Percentiles rank a stretch among this genome's conserved stretches.
Conservation (phyloP, 345 rosid genomes). For the Clarkia xantiana region DNA sequence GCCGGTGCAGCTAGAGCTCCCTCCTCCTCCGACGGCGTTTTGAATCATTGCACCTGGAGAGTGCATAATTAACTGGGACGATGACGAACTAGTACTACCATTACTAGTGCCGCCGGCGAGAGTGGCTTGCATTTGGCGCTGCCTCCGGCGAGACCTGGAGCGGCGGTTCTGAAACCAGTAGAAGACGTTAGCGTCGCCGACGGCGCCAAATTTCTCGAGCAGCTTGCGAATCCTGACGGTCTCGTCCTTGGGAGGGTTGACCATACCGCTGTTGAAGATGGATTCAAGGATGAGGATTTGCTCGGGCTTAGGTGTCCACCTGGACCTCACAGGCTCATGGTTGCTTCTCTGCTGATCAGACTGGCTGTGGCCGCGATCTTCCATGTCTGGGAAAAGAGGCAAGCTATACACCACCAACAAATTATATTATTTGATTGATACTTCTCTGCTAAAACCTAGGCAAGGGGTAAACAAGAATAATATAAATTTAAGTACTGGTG, state of each 20-base stretch:
- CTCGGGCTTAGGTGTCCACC: slow-evolving; percentile 99
- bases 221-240: slow-evolving; percentile 77
- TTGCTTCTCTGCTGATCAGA: slow-evolving; percentile 22
- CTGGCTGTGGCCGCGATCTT: slow-evolving; percentile 41
- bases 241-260: slow-evolving; percentile 93
- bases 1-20: slow-evolving; percentile 7
- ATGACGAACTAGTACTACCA: slow-evolving; percentile 5
- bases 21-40: background rate
- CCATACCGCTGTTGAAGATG: slow-evolving; percentile 97
- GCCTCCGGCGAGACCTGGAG: slow-evolving; percentile 92
- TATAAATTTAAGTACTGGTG: slow-evolving; percentile 1
- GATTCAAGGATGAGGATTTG: slow-evolving; percentile 97
- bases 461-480: slow-evolving; percentile 8
- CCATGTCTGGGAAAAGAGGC: slow-evolving; percentile 26
- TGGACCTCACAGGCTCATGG: slow-evolving; percentile 63
- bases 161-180: slow-evolving; percentile 99
- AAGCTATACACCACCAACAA: background rate
- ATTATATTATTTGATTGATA: slow-evolving; percentile 13
- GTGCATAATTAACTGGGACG: slow-evolving; percentile 25
- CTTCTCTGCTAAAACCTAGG: slow-evolving; percentile 25
- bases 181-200: slow-evolving; percentile 96
- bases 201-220: slow-evolving; percentile 84
- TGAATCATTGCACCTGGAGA: slow-evolving; percentile 16
- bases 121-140: slow-evolving; percentile 70
- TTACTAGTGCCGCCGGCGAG: slow-evolving; percentile 25